Conservation (phyloP, 176 grass and related monocot species). For the Musa itinerans region DNA sequence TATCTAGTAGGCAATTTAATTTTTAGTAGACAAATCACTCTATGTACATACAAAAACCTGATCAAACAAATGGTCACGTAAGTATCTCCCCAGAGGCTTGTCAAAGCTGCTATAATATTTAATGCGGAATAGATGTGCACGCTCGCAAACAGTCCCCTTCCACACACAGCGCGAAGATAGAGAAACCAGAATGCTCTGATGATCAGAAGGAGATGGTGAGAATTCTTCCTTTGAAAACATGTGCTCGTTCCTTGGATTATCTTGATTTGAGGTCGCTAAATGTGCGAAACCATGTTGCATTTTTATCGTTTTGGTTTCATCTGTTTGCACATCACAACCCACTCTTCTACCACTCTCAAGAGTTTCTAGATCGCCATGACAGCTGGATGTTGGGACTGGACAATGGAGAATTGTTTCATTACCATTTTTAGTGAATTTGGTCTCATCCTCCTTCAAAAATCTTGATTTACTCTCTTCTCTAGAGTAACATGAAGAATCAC, state of each 20-base stretch:
- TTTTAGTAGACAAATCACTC: neutral
- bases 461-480: neutral
- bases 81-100: constrained; percentile 83
- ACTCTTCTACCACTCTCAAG: constrained; percentile 9
- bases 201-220: constrained; percentile 69
- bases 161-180: constrained; percentile 75
- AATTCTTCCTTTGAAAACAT: constrained; percentile 49
- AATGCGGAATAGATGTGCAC: constrained; percentile 77
- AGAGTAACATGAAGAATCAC: neutral
- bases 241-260: constrained; percentile 24
- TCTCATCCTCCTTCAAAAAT: neutral
- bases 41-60: constrained; percentile 35
- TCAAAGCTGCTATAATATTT: constrained; percentile 95
- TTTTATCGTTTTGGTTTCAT: constrained; percentile 15
- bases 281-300: constrained; percentile 21
- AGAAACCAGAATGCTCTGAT: constrained; percentile 99
- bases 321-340: constrained; percentile 15
- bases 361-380: neutral
- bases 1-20: neutral
- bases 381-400: neutral
- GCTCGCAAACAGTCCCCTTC: constrained; percentile 78
- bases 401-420: neutral
- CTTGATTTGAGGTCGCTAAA: constrained; percentile 38
- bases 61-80: constrained; percentile 89
- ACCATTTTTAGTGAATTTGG: neutral